Conservation (phyloP, 108 stramenopile species). For the Nitzschia sp. region DNA sequence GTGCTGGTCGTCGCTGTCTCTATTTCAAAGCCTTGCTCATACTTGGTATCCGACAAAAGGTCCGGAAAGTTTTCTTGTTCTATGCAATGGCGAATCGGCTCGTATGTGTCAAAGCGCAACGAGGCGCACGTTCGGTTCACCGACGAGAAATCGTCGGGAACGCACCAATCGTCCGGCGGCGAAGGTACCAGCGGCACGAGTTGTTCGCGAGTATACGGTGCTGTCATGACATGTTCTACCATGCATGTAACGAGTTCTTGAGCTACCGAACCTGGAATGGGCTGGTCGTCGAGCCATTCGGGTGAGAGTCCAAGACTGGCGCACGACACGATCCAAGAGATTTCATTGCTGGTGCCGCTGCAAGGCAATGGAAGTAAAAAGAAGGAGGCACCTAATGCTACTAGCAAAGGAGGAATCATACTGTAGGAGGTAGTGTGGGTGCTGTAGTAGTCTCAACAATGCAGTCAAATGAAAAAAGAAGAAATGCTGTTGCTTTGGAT, state of each 20-base stretch:
- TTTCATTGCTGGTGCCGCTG: too few species aligned
- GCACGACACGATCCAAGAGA: conserved; percentile 3
- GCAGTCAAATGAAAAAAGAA: too few species aligned
- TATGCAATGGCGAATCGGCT: conserved; percentile 7
- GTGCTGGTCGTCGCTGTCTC: not conserved
- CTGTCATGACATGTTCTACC: not conserved
- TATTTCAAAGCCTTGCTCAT: not conserved
- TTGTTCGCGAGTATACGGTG: not conserved
- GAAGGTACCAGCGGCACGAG: not conserved
- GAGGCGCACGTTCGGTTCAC: not conserved
- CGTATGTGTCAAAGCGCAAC: not conserved
- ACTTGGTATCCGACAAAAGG: not conserved
- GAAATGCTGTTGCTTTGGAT: too few species aligned
- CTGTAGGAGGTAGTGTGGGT: too few species aligned
- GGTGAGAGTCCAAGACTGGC: not conserved
- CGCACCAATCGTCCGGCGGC: not conserved
- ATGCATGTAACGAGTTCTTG: not conserved
- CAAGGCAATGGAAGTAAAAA: too few species aligned
- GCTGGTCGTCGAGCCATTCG: not conserved
- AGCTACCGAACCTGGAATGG: not conserved
- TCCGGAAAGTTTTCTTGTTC: not conserved
- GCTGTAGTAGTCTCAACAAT: too few species aligned
- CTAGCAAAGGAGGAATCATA: too few species aligned
- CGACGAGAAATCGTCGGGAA: conserved; percentile 10
- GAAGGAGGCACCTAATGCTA: too few species aligned